Evolutionary conservation across 1,284 basidiomycete species (phyloP), one percentile per base, ranked within the genome.

Genomic region (Neotropicomus parvogracilis): DNA sequence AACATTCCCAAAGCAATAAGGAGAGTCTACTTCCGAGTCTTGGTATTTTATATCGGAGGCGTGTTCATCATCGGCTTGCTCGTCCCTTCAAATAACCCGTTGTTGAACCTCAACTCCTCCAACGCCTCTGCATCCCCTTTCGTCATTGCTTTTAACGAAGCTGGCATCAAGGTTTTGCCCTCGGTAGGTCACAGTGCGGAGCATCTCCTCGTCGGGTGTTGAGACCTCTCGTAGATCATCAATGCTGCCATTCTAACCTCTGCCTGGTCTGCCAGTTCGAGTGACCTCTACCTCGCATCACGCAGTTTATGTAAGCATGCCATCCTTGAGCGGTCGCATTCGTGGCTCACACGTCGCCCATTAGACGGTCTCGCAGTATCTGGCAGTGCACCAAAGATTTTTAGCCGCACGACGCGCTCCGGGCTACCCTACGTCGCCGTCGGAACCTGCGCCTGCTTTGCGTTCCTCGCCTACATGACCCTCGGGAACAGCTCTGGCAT

Each of bases 171-270:
- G 40, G 69, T 68, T 16, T 60, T 81, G 1, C 77, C 79, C 6
- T 71, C 71, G 39, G 71, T 70, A 62, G 67, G 64, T 40, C 12
- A 14, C 3, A 13, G 0, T 14, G 29, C n/a, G 11, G 19, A 16
- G 4, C 20, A 14, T 17, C 9, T 8, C 16, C 8, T 14, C 33
- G 9, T 20, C 7, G 5, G 13, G 35, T 36, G 8, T 36, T 43
- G 5, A 58, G 5, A 8, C 8, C 10, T 35, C 2, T 20, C 6
- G 3, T 27, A 63, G 71, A 63, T 84, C 57, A 81, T 86, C 65
- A 88, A 88, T 55, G 83, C 83, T 17, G 75, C 73, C 39, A 74
- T 88, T 36, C 63, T 87, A 31, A 79, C 77, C 14, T 77, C 81
- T 2, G 85, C 85, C 4, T 80, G 79, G 70, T 83, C 80, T 3